Base-by-base conservation (phyloP, 2,329 filamentous ascomycete genomes). In the Huntiella decipiens region DNA sequence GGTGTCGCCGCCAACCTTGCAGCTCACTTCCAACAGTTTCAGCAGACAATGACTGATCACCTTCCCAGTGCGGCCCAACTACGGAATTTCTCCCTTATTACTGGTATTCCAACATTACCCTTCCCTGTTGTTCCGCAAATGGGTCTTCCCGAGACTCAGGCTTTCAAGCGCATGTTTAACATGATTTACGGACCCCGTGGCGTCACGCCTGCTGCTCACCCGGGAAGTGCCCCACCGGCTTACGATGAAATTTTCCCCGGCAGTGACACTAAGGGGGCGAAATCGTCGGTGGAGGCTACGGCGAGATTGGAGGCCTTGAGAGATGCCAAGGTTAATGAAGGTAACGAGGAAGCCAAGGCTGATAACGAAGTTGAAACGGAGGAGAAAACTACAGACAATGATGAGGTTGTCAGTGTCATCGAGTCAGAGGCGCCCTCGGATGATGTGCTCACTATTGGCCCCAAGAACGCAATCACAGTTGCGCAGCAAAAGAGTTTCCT, bases 221-320 rank as follows among this genome's bases (percentile, higher is more conserved):
- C 28, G 11, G 11, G 35, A 44, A 63, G 67, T 3, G 66, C 72
- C 31, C 82, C 82, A 6, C 83, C 83, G 7, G 73, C 83, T 0
- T 91, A 91, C 52, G 77, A 86, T 45, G 83, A 87, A 41, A 73
- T 91, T 22, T 91, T 77, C 57, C 82, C 81, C 1, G 63, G 64
- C 36, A 60, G 65, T 45, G 64, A 67, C 38, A 43, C 22, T 32
- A 50, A 50, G 41, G 45, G 38, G 4, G 67, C 72, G 53, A 63
- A 67, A 13, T 71, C 72, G n/a, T 73, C 71, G 1, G 65, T 67
- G 6, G 65, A 66, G 45, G 76, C 75, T 2, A 70, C 70, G 1
- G 69, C 66, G 8, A 44, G 48, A 7, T 43, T 51, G 38, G 45
- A 47, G 31, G 43, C 41, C 7, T 34, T 43, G n/a, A 46, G 39